phyloP scores from a whole-genome alignment of 2,329 filamentous ascomycete genomes.

The Aspergillus transmontanensis region DNA sequence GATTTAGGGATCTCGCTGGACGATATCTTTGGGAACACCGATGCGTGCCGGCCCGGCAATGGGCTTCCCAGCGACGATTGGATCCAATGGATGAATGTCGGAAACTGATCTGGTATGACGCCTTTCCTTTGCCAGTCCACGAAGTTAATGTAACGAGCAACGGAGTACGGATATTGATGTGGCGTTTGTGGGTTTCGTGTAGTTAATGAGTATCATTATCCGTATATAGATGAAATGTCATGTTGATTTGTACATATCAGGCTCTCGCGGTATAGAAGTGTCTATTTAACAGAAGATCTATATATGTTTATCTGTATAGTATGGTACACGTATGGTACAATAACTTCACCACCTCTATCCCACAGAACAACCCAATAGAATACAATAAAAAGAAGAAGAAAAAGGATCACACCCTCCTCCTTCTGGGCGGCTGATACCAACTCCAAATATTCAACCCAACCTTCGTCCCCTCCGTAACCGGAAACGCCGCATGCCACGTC shows the following conservation, averaged over 20 bases:
- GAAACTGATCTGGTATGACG: slow-evolving; percentile 6
- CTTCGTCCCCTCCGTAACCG: slow-evolving; percentile 59
- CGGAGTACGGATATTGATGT: slow-evolving; percentile 6
- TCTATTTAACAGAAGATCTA: slow-evolving; percentile 4
- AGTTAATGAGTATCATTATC: slow-evolving; percentile 3
- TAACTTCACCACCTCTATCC: background rate
- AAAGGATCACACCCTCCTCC: slow-evolving; percentile 11
- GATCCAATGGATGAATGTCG: slow-evolving; percentile 43
- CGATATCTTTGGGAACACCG: slow-evolving; percentile 44
- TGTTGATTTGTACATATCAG: background rate
- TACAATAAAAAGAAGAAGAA: background rate
- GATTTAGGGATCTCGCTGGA: slow-evolving; percentile 42
- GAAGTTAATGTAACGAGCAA: slow-evolving; percentile 6
- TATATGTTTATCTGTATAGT: background rate
- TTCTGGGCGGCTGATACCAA: slow-evolving; percentile 54
- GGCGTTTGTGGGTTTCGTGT: slow-evolving; percentile 2
- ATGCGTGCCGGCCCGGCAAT: slow-evolving; percentile 26
- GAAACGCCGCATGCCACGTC: slow-evolving; percentile 64
- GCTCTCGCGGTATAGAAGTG: background rate
- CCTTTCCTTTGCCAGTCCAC: slow-evolving; percentile 1
- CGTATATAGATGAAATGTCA: slow-evolving; percentile 8
- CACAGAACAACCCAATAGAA: background rate
- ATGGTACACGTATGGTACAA: background rate
- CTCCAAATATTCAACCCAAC: slow-evolving; percentile 68
- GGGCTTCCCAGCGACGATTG: slow-evolving; percentile 38